phyloP scores from a whole-genome alignment of 2,329 filamentous ascomycete species.

The Chaetomium sp. region DNA sequence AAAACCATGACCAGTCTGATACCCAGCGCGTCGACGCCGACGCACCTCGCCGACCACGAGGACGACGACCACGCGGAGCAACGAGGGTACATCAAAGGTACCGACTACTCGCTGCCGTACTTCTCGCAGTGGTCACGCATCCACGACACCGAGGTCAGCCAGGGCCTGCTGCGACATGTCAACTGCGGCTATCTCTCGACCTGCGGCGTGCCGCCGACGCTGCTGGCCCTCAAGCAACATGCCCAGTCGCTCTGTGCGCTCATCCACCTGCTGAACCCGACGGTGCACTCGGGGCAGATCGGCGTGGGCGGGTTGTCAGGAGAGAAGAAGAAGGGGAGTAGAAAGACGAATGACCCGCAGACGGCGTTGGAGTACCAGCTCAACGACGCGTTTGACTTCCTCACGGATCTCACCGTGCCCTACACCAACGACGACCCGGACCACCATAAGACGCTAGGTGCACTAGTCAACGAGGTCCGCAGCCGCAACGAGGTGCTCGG shows the following conservation, averaged over 20 bases:
- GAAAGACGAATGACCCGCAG: constrained; percentile 1
- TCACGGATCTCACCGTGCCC: constrained; percentile 42
- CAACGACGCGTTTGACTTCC: constrained; percentile 51
- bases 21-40: neutral
- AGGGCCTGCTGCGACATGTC: constrained; percentile 38
- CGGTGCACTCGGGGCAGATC: constrained; percentile 28
- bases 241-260: constrained; percentile 50
- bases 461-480: constrained; percentile 41
- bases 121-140: constrained; percentile 34
- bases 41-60: constrained; percentile 24
- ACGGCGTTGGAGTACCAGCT: constrained; percentile 29
- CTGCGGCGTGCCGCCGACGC: constrained; percentile 42
- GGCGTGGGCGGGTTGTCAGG: constrained; percentile 13
- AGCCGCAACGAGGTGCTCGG: constrained; percentile 36
- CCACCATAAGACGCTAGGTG: constrained; percentile 42
- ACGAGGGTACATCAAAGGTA: constrained; percentile 33
- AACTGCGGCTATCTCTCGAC: constrained; percentile 55
- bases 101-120: constrained; percentile 37
- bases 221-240: constrained; percentile 54
- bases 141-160: constrained; percentile 25
- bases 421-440: constrained; percentile 44
- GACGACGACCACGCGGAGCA: constrained; percentile 24
- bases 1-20: constrained; percentile 9
- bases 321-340: neutral
- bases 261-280: constrained; percentile 43